Evolutionary conservation across 1,284 basidiomycete species (phyloP), one percentile per base, ranked within the genome.

Genomic region (Cryptococcus floricola): DNA sequence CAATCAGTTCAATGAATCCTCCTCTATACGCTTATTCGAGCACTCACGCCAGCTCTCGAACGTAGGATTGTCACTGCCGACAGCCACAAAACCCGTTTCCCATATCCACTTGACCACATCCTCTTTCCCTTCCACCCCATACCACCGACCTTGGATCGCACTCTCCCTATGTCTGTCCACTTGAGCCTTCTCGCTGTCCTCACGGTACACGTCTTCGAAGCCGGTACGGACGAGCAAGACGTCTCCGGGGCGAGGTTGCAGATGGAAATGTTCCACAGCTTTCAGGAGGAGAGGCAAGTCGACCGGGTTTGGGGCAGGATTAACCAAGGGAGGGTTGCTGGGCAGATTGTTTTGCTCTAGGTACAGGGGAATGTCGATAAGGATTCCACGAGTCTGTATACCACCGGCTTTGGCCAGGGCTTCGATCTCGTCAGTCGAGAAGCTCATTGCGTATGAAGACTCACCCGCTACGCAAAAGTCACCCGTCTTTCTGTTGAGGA

Each of bases 41-140:
- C 19, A 57, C 60, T 53, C 50, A 62, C 60, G 49, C 54, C 58
- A 59, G 4, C 59, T 51, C 39, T 62, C 60, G 48, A 62, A 62
- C 2, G 58, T 59, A 14, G 58, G 58, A 49, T 59, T 59, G 43
- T 62, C 60, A 39, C 43, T 57, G 3, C 57, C 57, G 23, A 62
- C 54, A 27, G 58, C 58, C n/a, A 59, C 58, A 31, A 62, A 52
- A 6, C 60, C 60, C n/a, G 23, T 59, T 39, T 59, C 38, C 60
- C 60, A 62, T 19, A 62, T 59, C 60, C 60, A 62, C 34, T 54
- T 44, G 7, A 54, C 39, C 5, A 53, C 27, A n/a, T 56, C 54
- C 45, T 51, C 44, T 25, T 23, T 53, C 12, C 38, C 50, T 28
- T 59, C 41, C 6, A 62, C 50, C n/a, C 60, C 60, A 2, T 52